Conservation (phyloP, 371 early-diverging fungal species). For the Apophysomyces variabilis region DNA sequence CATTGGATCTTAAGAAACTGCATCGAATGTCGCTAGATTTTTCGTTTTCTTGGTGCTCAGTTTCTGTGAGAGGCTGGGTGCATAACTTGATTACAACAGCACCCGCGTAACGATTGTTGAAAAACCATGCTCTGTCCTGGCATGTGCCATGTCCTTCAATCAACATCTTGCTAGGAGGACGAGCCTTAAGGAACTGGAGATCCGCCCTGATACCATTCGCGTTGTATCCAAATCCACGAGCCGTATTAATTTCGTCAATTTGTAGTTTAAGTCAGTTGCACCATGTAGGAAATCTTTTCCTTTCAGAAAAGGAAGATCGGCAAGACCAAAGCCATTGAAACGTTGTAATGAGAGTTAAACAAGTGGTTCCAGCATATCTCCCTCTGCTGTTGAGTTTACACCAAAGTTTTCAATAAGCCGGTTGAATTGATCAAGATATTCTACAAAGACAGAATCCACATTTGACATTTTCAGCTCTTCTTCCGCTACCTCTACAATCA, state of each 20-base stretch:
- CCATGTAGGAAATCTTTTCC: too few species aligned
- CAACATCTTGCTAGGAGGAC: constrained; percentile 22
- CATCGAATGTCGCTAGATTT: background rate
- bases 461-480: constrained; percentile 12
- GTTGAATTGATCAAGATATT: constrained; percentile 17
- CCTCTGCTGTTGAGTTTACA: too few species aligned
- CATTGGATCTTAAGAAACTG: background rate
- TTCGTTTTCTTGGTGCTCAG: background rate
- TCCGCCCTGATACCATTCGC: constrained; percentile 9
- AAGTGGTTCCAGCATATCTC: too few species aligned
- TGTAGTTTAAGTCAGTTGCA: too few species aligned
- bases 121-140: constrained; percentile 22
- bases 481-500: constrained; percentile 22
- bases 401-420: constrained; percentile 10
- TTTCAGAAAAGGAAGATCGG: too few species aligned
- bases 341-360: too few species aligned
- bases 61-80: background rate
- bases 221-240: background rate
- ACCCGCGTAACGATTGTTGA: constrained; percentile 11
- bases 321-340: too few species aligned
- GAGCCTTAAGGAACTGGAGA: constrained; percentile 21
- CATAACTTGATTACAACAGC: constrained; percentile 13
- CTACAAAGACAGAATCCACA: constrained; percentile 7
- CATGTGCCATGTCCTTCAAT: constrained; percentile 18
- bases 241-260: background rate